Conservation (phyloP, 805 yeast species). For the Saturnispora sekii region DNA sequence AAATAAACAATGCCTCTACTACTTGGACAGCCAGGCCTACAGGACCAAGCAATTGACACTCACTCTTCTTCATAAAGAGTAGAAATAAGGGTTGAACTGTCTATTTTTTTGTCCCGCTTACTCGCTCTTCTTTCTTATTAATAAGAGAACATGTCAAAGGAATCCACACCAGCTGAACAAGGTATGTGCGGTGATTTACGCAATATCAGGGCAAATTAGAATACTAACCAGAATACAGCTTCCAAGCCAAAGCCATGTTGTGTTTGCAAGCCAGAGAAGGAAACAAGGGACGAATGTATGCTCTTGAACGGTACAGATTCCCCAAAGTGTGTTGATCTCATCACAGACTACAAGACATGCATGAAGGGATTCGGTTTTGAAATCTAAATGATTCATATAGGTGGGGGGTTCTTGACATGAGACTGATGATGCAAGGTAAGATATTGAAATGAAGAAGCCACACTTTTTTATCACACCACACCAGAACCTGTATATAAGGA, state of each 20-base stretch:
- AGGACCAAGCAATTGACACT: conserved; percentile 71
- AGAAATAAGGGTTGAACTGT: neutral
- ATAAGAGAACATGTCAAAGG: conserved; percentile 13
- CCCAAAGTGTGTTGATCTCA: conserved; percentile 66
- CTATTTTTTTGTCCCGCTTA: neutral
- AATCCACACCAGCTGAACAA: conserved; percentile 14
- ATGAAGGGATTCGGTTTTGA: conserved; percentile 90
- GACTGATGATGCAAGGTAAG: no score
- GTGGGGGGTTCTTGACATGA: no score
- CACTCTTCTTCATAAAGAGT: neutral
- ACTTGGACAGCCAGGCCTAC: conserved; percentile 74
- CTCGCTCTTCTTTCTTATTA: neutral
- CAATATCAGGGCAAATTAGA: neutral
- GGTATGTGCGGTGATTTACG: conserved; percentile 15
- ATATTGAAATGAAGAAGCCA: no score
- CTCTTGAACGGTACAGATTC: conserved; percentile 75
- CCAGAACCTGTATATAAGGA: no score
- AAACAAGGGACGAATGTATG: conserved; percentile 78
- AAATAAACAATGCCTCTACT: conserved; percentile 64
- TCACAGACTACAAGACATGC: conserved; percentile 68
- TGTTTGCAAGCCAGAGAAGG: conserved; percentile 61
- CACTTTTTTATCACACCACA: no score
- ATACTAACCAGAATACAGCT: neutral
- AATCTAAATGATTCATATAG: conserved; percentile 18
- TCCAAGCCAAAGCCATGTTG: conserved; percentile 91